These are phyloP conservation scores for Candida ortonii DNA, from an alignment of 805 yeast genomes.

Conservation along the genomic window DNA sequence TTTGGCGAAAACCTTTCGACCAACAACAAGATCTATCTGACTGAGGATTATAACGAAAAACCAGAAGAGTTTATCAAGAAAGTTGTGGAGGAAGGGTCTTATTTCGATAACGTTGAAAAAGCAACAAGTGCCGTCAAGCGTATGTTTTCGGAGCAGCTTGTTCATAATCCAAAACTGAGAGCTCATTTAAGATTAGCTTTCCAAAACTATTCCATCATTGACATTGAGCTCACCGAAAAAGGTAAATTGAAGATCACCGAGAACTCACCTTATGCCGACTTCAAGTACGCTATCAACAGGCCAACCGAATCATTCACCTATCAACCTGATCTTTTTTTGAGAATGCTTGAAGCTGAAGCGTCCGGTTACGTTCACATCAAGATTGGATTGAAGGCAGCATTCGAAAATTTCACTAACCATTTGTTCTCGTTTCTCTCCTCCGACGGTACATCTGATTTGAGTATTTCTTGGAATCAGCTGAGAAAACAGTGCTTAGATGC, in stretches of 20 bases:
- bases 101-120: slow-evolving; percentile 54
- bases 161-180: slow-evolving; percentile 77
- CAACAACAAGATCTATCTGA: slow-evolving; percentile 65
- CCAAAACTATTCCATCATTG: slow-evolving; percentile 62
- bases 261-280: slow-evolving; percentile 78
- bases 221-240: slow-evolving; percentile 78
- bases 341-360: slow-evolving; percentile 90
- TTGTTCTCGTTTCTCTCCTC: slow-evolving; percentile 58
- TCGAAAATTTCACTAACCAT: slow-evolving; percentile 44
- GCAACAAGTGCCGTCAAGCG: slow-evolving; percentile 69
- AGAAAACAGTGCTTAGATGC: slow-evolving; percentile 64
- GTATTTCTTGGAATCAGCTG: slow-evolving; percentile 76
- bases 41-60: slow-evolving; percentile 60
- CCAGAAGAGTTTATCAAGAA: slow-evolving; percentile 61
- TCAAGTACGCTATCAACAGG: slow-evolving; percentile 86
- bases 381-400: slow-evolving; percentile 50
- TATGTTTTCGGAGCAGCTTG: slow-evolving; percentile 74
- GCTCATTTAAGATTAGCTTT: slow-evolving; percentile 62
- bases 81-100: slow-evolving; percentile 34
- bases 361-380: slow-evolving; percentile 68
- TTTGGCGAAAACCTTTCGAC: slow-evolving; percentile 77
- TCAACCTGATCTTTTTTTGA: slow-evolving; percentile 76
- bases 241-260: slow-evolving; percentile 75
- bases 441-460: slow-evolving; percentile 73
- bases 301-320: slow-evolving; percentile 69